These are phyloP conservation scores for Penicillium paxilli DNA, from an alignment of 495 filamentous ascomycete genomes.

Conservation along the genomic window DNA sequence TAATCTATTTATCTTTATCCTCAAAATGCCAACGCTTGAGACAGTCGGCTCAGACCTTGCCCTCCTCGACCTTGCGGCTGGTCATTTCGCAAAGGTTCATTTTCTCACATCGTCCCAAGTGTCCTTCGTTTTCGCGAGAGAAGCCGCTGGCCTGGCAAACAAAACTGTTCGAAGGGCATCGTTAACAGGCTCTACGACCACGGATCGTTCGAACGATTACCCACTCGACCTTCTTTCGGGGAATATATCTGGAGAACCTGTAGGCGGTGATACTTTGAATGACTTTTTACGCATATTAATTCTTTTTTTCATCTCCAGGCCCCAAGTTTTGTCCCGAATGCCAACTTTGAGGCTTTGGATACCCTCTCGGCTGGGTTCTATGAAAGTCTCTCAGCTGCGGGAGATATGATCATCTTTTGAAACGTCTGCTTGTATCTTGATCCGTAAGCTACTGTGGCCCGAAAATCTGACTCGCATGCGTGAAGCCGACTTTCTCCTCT, in stretches of 20 bases:
- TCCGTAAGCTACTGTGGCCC: neutral
- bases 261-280: neutral
- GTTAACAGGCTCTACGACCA: neutral
- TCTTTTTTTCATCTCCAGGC: neutral
- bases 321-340: neutral
- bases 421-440: neutral
- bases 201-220: neutral
- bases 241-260: neutral
- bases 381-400: neutral
- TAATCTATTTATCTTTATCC: neutral
- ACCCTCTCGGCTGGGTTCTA: neutral
- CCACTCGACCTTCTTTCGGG: neutral
- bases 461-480: neutral
- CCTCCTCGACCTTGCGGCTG: neutral
- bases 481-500: neutral
- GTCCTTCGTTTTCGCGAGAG: neutral
- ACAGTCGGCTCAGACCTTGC: neutral
- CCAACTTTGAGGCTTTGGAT: neutral
- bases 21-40: neutral
- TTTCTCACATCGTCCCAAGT: neutral
- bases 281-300: neutral
- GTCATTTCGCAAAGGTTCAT: neutral
- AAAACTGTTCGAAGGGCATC: neutral
- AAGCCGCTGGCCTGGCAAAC: neutral
- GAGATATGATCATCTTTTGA: neutral